Base-by-base conservation (phyloP, 1,139 yeast species). In the Geotrichum citri-aurantii region DNA sequence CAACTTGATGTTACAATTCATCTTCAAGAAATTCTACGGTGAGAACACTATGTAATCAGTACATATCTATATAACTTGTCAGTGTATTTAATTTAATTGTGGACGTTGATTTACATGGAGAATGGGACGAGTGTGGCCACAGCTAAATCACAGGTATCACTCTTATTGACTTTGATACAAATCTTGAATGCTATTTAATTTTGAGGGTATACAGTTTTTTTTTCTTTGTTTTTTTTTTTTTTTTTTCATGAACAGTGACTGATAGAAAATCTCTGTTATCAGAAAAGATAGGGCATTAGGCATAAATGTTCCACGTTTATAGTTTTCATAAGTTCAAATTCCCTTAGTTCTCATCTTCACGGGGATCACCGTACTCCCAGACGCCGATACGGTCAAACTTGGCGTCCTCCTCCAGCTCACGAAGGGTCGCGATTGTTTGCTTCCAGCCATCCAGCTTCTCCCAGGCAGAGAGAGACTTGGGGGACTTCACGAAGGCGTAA, bases 281-380 rank as follows among this genome's bases (percentile, higher is more conserved):
- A 26, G 29, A 26, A 26, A 26, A 26, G 14, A 37, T 37, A 8
- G 2, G 44, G 21, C 14, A n/a, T n/a, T 3, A 11, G 14, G 3
- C 10, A 12, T 37, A 7, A n/a, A 14, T n/a, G 3, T 31, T 31
- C 7, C 17, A n/a, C 10, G 14, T 24, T 48, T 26, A 4, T 44
- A 44, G 17, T 40, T 14, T 19, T 24, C n/a, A 5, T 7, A 19
- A 27, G 21, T 33, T 19, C 12, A 17, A 14, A 29, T 26, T 52
- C 14, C 19, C 17, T 60, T 52, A 58, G 31, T 64, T 65, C 26
- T 85, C 90, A 57, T 84, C 87, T 58, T 79, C 84, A 23, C 86
- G 79, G 55, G 86, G 81, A 68, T 87, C 93, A 56, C 95, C 95
- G 66, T 83, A 85, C 71, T 86, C 86, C 95, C 95, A 88, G 68